phyloP scores from a whole-genome alignment of 2,329 filamentous ascomycete genomes.

The Seiridium unicorne region DNA sequence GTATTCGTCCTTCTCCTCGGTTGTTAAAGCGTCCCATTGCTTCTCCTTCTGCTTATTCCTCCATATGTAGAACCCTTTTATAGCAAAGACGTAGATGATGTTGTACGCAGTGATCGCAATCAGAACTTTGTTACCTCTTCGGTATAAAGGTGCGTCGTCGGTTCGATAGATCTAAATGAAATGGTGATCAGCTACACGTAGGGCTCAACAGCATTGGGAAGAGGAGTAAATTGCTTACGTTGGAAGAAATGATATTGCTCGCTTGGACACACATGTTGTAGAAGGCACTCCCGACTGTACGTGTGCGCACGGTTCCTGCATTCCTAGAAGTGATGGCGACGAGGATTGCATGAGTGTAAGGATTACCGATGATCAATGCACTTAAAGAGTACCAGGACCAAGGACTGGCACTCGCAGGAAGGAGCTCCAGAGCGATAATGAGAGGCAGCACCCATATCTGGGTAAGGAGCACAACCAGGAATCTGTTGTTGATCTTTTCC shows the following conservation, averaged over 20 bases:
- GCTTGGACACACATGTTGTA: conserved; percentile 58
- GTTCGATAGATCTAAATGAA: conserved; percentile 24
- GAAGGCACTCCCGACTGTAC: conserved; percentile 58
- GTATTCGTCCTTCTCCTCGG: conserved; percentile 18
- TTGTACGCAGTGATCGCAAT: conserved; percentile 36
- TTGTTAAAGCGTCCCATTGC: conserved; percentile 16
- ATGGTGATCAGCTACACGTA: not conserved
- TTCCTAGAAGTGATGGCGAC: conserved; percentile 62
- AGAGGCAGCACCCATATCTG: conserved; percentile 53
- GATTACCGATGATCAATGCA: conserved; percentile 44
- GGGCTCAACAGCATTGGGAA: not conserved
- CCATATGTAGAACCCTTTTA: conserved; percentile 38
- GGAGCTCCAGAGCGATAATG: conserved; percentile 41
- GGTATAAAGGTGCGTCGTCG: conserved; percentile 47
- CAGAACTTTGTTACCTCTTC: conserved; percentile 37
- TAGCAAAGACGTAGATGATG: conserved; percentile 26
- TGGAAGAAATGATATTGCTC: conserved; percentile 39
- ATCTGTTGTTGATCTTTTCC: conserved; percentile 37
- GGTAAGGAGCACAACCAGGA: conserved; percentile 29
- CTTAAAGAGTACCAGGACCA: conserved; percentile 48
- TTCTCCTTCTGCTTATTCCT: conserved; percentile 30
- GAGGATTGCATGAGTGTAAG: conserved; percentile 40
- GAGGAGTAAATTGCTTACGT: conserved; percentile 20
- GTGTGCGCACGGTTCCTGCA: conserved; percentile 58
- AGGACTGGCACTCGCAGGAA: conserved; percentile 28